phyloP scores from a whole-genome alignment of 768 basidiomycete genomes.

The Panaeolus papilionaceus region DNA sequence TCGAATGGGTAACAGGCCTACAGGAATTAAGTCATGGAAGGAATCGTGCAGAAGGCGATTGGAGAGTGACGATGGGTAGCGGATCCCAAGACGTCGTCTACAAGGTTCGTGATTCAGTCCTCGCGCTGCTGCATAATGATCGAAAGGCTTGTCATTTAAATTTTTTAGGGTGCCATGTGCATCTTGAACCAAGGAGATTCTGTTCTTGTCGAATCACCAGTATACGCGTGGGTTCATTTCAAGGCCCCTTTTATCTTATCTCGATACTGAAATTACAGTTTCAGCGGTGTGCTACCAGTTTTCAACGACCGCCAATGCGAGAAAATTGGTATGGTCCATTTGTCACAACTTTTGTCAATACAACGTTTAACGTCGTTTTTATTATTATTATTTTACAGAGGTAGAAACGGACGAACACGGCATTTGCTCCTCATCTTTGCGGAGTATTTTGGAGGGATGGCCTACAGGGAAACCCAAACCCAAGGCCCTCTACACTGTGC shows the following conservation, averaged over 20 bases:
- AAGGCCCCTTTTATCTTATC: background rate
- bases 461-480: slow-evolving; percentile 72
- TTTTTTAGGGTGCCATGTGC: slow-evolving; percentile 65
- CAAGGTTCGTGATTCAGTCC: slow-evolving; percentile 59
- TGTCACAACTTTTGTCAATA: background rate
- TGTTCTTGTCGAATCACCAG: slow-evolving; percentile 82
- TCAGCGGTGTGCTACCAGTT: slow-evolving; percentile 70
- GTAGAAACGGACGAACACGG: slow-evolving; percentile 79
- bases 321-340: slow-evolving; percentile 53
- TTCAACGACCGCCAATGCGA: slow-evolving; percentile 60
- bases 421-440: slow-evolving; percentile 62
- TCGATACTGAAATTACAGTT: slow-evolving; percentile 5
- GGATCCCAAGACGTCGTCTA: slow-evolving; percentile 91
- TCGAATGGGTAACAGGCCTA: slow-evolving; percentile 72
- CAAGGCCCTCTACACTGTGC: slow-evolving; percentile 82
- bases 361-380: background rate
- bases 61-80: slow-evolving; percentile 77
- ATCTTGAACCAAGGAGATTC: slow-evolving; percentile 81
- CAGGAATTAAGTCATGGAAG: slow-evolving; percentile 76
- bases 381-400: slow-evolving; percentile 48
- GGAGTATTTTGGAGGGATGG: slow-evolving; percentile 76
- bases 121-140: background rate
- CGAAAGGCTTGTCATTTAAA: slow-evolving; percentile 12
- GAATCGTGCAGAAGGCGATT: slow-evolving; percentile 58
- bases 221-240: slow-evolving; percentile 61